A percentile compares a stretch with the other conserved stretches of the same genome.
phyloP scores from a whole-genome alignment of 768 basidiomycete species.

The Leccinum rimulosum region DNA sequence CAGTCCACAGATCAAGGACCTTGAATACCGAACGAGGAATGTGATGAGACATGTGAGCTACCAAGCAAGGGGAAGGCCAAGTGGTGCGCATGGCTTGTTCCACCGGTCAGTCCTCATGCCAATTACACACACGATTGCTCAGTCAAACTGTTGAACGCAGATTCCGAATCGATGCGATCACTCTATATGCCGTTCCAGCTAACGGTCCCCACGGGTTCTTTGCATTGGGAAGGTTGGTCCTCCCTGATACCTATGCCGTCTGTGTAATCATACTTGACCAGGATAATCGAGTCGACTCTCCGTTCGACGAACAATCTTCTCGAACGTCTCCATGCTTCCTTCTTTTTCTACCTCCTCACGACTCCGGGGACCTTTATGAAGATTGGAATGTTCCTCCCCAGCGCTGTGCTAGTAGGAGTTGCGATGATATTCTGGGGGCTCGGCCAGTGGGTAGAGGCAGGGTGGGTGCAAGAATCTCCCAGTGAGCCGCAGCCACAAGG shows the following conservation, averaged over 20 bases:
- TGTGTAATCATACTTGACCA: slow-evolving; percentile 28
- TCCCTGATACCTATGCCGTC: neutral
- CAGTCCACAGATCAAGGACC: slow-evolving; percentile 45
- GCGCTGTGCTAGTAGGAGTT: slow-evolving; percentile 78
- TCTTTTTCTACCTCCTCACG: slow-evolving; percentile 84
- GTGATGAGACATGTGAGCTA: slow-evolving; percentile 68
- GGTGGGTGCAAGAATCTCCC: slow-evolving; percentile 40
- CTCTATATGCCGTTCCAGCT: slow-evolving; percentile 84
- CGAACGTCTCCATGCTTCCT: slow-evolving; percentile 95
- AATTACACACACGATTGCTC: neutral
- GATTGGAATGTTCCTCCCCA: slow-evolving; percentile 89
- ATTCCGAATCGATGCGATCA: slow-evolving; percentile 93
- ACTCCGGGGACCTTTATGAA: slow-evolving; percentile 70
- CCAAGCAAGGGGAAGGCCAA: slow-evolving; percentile 76
- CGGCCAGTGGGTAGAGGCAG: slow-evolving; percentile 64
- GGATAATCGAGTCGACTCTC: slow-evolving; percentile 82
- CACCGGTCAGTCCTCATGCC: slow-evolving; percentile 59
- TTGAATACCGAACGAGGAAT: slow-evolving; percentile 61
- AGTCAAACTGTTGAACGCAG: slow-evolving; percentile 36
- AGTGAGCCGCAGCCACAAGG: slow-evolving; percentile 6
- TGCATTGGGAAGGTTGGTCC: slow-evolving; percentile 76
- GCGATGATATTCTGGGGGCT: slow-evolving; percentile 87
- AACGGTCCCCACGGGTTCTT: slow-evolving; percentile 94
- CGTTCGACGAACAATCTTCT: slow-evolving; percentile 92
- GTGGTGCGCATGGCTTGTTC: slow-evolving; percentile 87